Evolutionary conservation across 1,284 basidiomycete genomes (phyloP), one percentile per base, ranked within the genome.

Genomic region (Naganishia sp.): DNA sequence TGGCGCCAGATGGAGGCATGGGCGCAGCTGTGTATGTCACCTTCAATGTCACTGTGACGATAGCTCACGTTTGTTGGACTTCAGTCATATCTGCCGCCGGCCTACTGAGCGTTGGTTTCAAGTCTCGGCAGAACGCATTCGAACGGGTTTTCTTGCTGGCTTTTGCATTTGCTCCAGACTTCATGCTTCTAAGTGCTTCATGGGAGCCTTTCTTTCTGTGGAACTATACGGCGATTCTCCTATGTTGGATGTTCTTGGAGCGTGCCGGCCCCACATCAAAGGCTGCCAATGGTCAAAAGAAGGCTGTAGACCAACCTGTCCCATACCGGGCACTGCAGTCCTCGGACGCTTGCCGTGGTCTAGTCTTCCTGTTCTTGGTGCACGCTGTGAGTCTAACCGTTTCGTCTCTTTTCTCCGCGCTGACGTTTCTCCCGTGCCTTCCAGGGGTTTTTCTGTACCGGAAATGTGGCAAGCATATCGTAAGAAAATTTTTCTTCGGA

Each of bases 301-400:
- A 46, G 42, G 36, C 65, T 23, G 59, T 55, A 65, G 56, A 67
- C 64, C 54, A 50, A 36, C 59, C 55, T 49, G 66, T 23, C 65
- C 71, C 28, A 23, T 63, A 72, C 15, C 86, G 88, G 71, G 75
- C 77, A 6, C 86, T 88, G 69, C 81, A 80, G 55, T 75, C 79
- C 36, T 86, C 87, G 48, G 89, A 92, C 71, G 77, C 92, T 13
- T 79, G 90, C 39, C 86, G 90, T 60, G 90, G 88, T 0, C 69
- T 93, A 25, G 90, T 91, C 75, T 94, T 92, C 80, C 79, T 94
- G 68, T 90, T 92, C 77, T 90, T 93, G 73, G 87, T 93, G 3
- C 91, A 94, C 73, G 85, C 91, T 55, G 91, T 88, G 3, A 94
- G 94, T 80, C 92, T 63, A 2, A 25, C 43, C 43, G 21, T 57